These are phyloP conservation scores for Polytrichum formosum DNA, from an alignment of 225 moss, liverwort and hornwort species.

Conservation along the genomic window DNA sequence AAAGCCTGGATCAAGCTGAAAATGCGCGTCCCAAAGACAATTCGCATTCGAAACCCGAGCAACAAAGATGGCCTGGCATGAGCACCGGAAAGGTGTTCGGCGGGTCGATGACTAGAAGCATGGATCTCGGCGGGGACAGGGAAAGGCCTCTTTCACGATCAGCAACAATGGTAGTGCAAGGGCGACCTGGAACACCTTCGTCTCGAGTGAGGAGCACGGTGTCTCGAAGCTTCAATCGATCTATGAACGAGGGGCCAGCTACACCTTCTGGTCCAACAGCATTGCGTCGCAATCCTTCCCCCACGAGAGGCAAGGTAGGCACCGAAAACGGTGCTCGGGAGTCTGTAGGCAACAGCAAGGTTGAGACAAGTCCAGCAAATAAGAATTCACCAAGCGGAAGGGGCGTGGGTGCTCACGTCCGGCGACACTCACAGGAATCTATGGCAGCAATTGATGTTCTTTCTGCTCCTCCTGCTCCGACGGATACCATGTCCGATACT, in stretches of 20 bases:
- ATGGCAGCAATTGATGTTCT: slow-evolving; percentile 67
- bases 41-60: slow-evolving; percentile 65
- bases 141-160: slow-evolving; percentile 60
- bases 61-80: slow-evolving; percentile 94
- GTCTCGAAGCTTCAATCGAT: slow-evolving; percentile 48
- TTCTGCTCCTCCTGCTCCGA: slow-evolving; percentile 9
- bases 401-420: slow-evolving; percentile 35
- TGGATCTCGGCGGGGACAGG: slow-evolving; percentile 71
- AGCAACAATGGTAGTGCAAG: slow-evolving; percentile 26
- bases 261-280: slow-evolving; percentile 25
- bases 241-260: slow-evolving; percentile 27
- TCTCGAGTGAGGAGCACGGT: slow-evolving; percentile 32
- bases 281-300: slow-evolving; percentile 40
- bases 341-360: slow-evolving; percentile 7
- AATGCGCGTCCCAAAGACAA: slow-evolving; percentile 76
- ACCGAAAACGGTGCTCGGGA: slow-evolving; percentile 20
- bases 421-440: slow-evolving; percentile 72
- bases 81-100: slow-evolving; percentile 75
- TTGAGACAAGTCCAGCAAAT: slow-evolving; percentile 8
- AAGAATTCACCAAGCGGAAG: slow-evolving; percentile 25
- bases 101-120: slow-evolving; percentile 66
- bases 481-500: slow-evolving; percentile 74
- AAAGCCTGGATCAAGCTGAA: slow-evolving; percentile 75
- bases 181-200: slow-evolving; percentile 63
- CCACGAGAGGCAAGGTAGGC: slow-evolving; percentile 29